A percentile compares a stretch with the other conserved stretches of the same genome.
Conservation (phyloP, 2,329 filamentous ascomycete genomes). For the Byssochlamys sp. region DNA sequence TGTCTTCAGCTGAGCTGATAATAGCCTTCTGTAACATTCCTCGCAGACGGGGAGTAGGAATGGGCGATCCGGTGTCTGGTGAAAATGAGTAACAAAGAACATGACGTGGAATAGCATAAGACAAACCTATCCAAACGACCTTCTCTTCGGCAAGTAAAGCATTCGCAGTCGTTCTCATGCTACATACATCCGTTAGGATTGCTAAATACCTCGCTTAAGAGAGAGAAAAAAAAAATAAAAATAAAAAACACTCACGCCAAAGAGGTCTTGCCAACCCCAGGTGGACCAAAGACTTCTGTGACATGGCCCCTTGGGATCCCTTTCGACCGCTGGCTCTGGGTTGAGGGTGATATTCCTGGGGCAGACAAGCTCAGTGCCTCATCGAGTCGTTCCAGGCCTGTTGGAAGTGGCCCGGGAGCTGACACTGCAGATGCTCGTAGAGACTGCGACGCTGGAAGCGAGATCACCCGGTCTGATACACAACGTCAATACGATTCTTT, state of each 20-base stretch:
- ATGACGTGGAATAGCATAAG: constrained; percentile 1
- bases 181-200: constrained; percentile 26
- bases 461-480: constrained; percentile 20
- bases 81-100: constrained; percentile 5
- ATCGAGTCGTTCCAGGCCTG: constrained; percentile 42
- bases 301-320: constrained; percentile 69
- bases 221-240: not conserved
- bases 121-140: constrained; percentile 76
- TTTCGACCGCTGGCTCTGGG: constrained; percentile 21
- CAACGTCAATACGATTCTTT: not conserved
- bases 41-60: constrained; percentile 41
- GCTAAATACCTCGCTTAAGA: constrained; percentile 3
- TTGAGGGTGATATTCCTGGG: constrained; percentile 4
- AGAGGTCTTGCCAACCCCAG: constrained; percentile 74
- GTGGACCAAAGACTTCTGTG: constrained; percentile 79
- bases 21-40: constrained; percentile 30
- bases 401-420: constrained; percentile 20
- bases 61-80: constrained; percentile 40
- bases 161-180: constrained; percentile 60
- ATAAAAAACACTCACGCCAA: constrained; percentile 53
- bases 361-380: constrained; percentile 14
- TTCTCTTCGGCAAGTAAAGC: constrained; percentile 51
- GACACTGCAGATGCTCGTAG: constrained; percentile 18
- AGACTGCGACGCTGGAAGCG: constrained; percentile 29
- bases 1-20: constrained; percentile 2